These are phyloP conservation scores for Coemansia sp. DNA, from an alignment of 192 early-diverging fungal genomes.

Conservation along the genomic window DNA sequence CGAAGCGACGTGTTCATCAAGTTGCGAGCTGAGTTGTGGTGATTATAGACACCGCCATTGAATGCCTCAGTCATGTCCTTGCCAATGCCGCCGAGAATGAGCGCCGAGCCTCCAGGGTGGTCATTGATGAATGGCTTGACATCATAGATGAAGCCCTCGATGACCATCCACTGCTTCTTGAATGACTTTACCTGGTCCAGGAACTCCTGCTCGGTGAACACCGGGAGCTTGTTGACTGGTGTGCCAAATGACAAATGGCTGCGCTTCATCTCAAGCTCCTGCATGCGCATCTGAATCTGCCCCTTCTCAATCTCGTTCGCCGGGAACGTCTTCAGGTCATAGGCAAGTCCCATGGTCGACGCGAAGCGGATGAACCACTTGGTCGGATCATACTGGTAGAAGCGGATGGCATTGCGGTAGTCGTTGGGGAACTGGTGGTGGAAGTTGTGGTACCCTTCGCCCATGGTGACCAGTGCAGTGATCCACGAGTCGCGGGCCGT, in stretches of 20 bases:
- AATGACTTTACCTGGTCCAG: conserved; percentile 63
- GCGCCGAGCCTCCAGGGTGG: conserved; percentile 83
- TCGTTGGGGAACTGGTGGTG: conserved; percentile 87
- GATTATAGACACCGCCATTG: conserved; percentile 89
- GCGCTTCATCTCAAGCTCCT: conserved; percentile 65
- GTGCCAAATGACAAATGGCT: conserved; percentile 71
- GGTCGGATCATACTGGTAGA: conserved; percentile 80
- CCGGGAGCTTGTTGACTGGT: conserved; percentile 66
- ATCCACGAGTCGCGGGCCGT: conserved; percentile 83
- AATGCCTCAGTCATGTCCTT: conserved; percentile 84
- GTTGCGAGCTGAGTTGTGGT: conserved; percentile 86
- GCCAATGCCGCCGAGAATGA: conserved; percentile 71
- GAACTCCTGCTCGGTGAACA: conserved; percentile 64
- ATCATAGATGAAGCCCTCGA: conserved; percentile 84
- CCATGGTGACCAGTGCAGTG: conserved; percentile 73
- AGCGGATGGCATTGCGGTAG: conserved; percentile 78
- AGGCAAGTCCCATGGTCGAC: conserved; percentile 63
- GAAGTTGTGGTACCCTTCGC: conserved; percentile 87
- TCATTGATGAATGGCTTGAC: conserved; percentile 78
- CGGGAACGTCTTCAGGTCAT: conserved; percentile 73
- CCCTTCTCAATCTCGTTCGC: conserved; percentile 81
- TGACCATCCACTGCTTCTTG: conserved; percentile 72
- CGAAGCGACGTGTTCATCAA: conserved; percentile 58
- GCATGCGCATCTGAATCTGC: conserved; percentile 73
- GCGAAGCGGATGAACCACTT: conserved; percentile 74